phyloP scores from a whole-genome alignment of 768 basidiomycete genomes.

The Mycena albidolilacea region DNA sequence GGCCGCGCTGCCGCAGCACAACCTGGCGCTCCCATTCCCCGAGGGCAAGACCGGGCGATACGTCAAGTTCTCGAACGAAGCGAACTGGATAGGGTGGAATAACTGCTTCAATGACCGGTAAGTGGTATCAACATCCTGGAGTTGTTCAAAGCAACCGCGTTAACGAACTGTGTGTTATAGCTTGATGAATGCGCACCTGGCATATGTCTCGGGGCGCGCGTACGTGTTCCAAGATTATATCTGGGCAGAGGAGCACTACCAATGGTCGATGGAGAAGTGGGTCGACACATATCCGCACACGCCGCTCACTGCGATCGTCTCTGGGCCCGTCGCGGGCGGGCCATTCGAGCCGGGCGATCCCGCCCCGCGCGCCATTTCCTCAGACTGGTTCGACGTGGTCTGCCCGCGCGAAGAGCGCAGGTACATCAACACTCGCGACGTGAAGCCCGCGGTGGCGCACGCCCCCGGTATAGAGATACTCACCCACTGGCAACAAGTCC shows the following conservation, averaged over 20 bases:
- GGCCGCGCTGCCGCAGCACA: slow-evolving; percentile 62
- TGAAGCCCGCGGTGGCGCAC: slow-evolving; percentile 54
- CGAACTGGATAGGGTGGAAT: slow-evolving; percentile 61
- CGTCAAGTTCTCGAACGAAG: slow-evolving; percentile 60
- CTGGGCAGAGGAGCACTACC: slow-evolving; percentile 59
- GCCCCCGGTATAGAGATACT: slow-evolving; percentile 54
- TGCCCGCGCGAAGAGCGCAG: slow-evolving; percentile 54
- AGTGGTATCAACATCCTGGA: background rate
- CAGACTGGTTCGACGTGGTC: slow-evolving; percentile 59
- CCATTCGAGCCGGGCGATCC: slow-evolving; percentile 56
- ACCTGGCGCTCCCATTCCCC: slow-evolving; percentile 60
- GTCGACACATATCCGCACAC: background rate
- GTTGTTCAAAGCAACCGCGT: too few species aligned
- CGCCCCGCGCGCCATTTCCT: slow-evolving; percentile 61
- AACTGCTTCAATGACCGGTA: slow-evolving; percentile 66
- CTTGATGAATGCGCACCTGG: slow-evolving; percentile 31
- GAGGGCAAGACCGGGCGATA: slow-evolving; percentile 57
- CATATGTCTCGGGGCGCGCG: slow-evolving; percentile 19
- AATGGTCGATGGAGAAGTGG: slow-evolving; percentile 49
- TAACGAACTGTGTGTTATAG: background rate
- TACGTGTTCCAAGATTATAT: slow-evolving; percentile 49
- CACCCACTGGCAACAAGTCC: slow-evolving; percentile 55
- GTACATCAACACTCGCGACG: slow-evolving; percentile 39
- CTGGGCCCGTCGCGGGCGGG: slow-evolving; percentile 61
- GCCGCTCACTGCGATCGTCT: slow-evolving; percentile 13